phyloP scores from a whole-genome alignment of 2,329 filamentous ascomycete genomes.

The Apiospora aurea region DNA sequence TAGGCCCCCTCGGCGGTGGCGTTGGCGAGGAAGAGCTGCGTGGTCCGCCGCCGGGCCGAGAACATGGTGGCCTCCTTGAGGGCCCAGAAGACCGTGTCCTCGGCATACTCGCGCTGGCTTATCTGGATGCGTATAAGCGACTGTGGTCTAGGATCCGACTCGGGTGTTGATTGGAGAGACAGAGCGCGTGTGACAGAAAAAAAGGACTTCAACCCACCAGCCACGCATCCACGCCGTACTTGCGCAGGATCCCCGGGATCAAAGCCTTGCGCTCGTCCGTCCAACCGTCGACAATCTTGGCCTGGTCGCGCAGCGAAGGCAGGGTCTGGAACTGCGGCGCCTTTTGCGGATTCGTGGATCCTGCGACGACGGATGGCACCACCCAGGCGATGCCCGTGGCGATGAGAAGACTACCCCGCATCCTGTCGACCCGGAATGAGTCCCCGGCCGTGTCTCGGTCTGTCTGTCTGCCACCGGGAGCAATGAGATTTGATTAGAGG shows the following conservation, averaged over 20 bases:
- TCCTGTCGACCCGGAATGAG: not conserved
- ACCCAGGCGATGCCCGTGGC: slow-evolving; percentile 17
- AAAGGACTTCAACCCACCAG: slow-evolving; percentile 43
- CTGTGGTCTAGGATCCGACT: not conserved
- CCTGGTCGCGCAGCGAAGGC: slow-evolving; percentile 53
- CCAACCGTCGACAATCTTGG: slow-evolving; percentile 52
- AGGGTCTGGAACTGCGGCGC: slow-evolving; percentile 46
- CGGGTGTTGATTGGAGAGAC: not conserved
- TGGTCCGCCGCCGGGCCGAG: slow-evolving; percentile 57
- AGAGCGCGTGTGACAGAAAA: not conserved
- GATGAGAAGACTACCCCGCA: slow-evolving; percentile 25
- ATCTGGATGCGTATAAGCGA: slow-evolving; percentile 43
- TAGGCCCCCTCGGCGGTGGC: slow-evolving; percentile 37
- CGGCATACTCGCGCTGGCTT: slow-evolving; percentile 58
- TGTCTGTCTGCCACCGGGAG: not conserved
- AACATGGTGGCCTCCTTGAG: slow-evolving; percentile 54
- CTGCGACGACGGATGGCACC: slow-evolving; percentile 11
- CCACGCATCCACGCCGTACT: slow-evolving; percentile 57
- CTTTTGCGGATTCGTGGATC: slow-evolving; percentile 28
- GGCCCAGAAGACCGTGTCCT: slow-evolving; percentile 60
- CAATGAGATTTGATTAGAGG: not conserved
- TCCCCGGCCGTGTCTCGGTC: not conserved
- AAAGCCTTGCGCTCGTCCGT: slow-evolving; percentile 49
- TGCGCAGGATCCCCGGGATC: slow-evolving; percentile 51
- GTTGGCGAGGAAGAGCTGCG: slow-evolving; percentile 55